These are phyloP conservation scores for Schizochytrium sp. DNA, from an alignment of 108 stramenopile genomes.

Conservation along the genomic window DNA sequence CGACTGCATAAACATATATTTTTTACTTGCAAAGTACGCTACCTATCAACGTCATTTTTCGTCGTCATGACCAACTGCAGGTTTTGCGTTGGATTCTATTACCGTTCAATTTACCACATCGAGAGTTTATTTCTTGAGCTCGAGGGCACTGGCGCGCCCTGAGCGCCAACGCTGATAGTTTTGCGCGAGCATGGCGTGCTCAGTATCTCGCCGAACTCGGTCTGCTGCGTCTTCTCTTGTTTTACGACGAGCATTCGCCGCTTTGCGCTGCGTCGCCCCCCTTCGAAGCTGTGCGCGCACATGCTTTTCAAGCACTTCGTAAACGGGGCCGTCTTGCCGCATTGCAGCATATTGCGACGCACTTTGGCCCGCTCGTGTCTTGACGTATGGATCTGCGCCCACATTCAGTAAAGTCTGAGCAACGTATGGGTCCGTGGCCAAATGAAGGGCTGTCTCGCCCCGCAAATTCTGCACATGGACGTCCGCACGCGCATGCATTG, in stretches of 20 bases:
- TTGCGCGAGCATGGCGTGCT: background rate
- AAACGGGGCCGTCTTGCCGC: background rate
- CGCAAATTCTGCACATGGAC: background rate
- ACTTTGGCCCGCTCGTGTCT: background rate
- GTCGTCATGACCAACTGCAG: background rate
- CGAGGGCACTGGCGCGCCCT: background rate
- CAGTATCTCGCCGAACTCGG: background rate
- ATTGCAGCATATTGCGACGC: background rate
- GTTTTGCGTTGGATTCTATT: background rate
- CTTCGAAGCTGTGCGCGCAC: background rate
- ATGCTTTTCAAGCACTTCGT: background rate
- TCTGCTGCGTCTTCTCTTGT: background rate
- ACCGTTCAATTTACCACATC: background rate
- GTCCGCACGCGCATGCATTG: background rate
- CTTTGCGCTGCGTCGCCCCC: background rate
- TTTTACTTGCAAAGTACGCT: too few species aligned
- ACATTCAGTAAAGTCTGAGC: background rate
- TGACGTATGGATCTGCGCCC: background rate
- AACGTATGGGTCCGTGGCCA: background rate
- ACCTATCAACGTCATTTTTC: too few species aligned
- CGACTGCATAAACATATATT: too few species aligned
- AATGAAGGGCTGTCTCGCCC: background rate
- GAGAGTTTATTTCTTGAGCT: too few species aligned
- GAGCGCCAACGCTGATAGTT: background rate
- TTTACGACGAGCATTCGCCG: background rate